Evolutionary conservation across 768 basidiomycete species (phyloP), one percentile per base, ranked within the genome.

Genomic region (Suillus clintonianus): DNA sequence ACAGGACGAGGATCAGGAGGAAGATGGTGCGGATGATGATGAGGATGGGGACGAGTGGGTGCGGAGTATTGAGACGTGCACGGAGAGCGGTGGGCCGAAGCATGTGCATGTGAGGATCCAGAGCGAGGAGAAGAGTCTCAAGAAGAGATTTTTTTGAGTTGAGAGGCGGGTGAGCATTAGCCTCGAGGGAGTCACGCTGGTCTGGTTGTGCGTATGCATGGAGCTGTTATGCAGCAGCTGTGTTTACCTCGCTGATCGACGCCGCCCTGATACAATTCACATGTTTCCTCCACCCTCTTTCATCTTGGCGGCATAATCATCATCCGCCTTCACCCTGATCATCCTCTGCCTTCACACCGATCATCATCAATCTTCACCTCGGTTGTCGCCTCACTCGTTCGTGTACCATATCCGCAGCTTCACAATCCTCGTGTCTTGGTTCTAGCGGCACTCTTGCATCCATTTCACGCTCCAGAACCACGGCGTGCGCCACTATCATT

Each of bases 31-130:
- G 17, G 74, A 69, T 54, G 90, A 85, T 67, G 89, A 89, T 56
- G 89, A 88, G 73, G 88, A 92, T 61, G 93, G 92, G 1, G 97
- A 99, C 72, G 83, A 89, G 67, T 99, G 97, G 97, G 71, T 99
- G 64, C 87, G 85, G 80, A 79, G 75, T 64, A 87, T 99, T 68
- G 81, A 77, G 48, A 78, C 88, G 24, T 97, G 95, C 74, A 88
- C 90, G 27, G 70, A 54, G 59, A 82, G 80, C n/a, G 74, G 75
- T 9, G 64, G 65, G 17, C 83, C 85, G 39, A 76, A 75, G 32
- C 94, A 95, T 76, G 72, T 79, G 57, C 94, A 95, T 76, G 86
- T 90, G 72, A 90, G 89, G 79, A 87, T 93, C 57, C 74, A 82
- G 50, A 80, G 85, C 43, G 90, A 93, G 62, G 93, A 93, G 75